These are phyloP conservation scores for Puccinia horiana DNA, from an alignment of 1,284 basidiomycete genomes.

Conservation along the genomic window DNA sequence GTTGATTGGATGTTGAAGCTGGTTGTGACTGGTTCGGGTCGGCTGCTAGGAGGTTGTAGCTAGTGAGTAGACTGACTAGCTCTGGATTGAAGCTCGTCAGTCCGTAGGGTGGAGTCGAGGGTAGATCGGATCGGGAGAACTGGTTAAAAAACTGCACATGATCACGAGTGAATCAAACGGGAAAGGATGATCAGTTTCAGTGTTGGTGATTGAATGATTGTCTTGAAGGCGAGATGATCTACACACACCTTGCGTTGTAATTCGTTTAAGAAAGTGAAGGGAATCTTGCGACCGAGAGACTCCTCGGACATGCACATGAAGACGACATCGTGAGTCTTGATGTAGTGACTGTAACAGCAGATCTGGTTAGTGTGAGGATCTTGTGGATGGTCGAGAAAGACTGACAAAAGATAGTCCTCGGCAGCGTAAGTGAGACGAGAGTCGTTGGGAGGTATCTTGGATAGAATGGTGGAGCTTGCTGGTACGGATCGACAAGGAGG, in stretches of 20 bases:
- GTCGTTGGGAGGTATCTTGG: conserved; percentile 90
- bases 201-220: too few species aligned
- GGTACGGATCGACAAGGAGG: conserved; percentile 36
- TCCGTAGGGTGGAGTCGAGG: conserved; percentile 60
- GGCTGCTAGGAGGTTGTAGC: conserved; percentile 69
- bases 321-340: conserved; percentile 66
- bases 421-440: conserved; percentile 78
- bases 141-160: conserved; percentile 69
- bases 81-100: conserved; percentile 60
- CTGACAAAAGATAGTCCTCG: conserved; percentile 51
- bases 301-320: conserved; percentile 91
- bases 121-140: conserved; percentile 60
- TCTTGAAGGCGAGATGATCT: too few species aligned
- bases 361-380: not conserved
- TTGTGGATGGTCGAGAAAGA: not conserved
- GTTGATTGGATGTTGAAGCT: conserved; percentile 77
- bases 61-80: conserved; percentile 65
- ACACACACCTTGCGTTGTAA: conserved; percentile 70
- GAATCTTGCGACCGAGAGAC: conserved; percentile 73
- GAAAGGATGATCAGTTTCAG: too few species aligned
- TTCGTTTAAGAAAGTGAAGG: conserved; percentile 87
- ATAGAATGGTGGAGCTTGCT: conserved; percentile 88
- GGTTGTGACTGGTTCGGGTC: conserved; percentile 70
- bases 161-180: too few species aligned
- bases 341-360: conserved; percentile 78